These are phyloP conservation scores for Pyrenochaeta sp. DNA, from an alignment of 2,329 filamentous ascomycete species.

Conservation along the genomic window DNA sequence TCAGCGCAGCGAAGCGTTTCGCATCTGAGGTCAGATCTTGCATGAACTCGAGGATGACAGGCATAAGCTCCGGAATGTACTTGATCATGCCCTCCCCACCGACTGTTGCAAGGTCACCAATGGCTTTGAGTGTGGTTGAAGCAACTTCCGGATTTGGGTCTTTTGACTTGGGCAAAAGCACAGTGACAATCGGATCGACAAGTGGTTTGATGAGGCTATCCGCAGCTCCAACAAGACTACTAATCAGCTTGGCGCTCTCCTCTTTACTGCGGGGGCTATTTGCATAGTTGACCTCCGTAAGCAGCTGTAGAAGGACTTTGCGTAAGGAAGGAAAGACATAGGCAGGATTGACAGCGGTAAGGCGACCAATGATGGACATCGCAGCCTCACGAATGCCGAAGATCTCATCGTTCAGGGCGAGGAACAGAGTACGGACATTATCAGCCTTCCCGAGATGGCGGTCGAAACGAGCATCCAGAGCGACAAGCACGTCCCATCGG, in stretches of 20 bases:
- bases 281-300: constrained; percentile 96
- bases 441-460: constrained; percentile 96
- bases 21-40: constrained; percentile 91
- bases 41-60: constrained; percentile 89
- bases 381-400: constrained; percentile 93
- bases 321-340: constrained; percentile 96
- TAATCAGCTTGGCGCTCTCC: constrained; percentile 92
- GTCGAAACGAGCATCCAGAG: constrained; percentile 93
- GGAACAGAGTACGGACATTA: constrained; percentile 94
- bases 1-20: constrained; percentile 90
- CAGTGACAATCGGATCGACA: constrained; percentile 93
- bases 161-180: constrained; percentile 89
- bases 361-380: constrained; percentile 92
- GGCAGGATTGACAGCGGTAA: constrained; percentile 91
- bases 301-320: constrained; percentile 93
- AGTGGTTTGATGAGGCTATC: constrained; percentile 94
- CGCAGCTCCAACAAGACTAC: constrained; percentile 90
- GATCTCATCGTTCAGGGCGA: constrained; percentile 93
- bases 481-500: constrained; percentile 84
- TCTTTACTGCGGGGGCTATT: constrained; percentile 95
- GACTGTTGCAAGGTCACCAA: constrained; percentile 92
- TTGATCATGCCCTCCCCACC: constrained; percentile 92
- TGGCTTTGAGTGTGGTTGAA: constrained; percentile 91
- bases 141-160: constrained; percentile 88
- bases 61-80: constrained; percentile 93